Evolutionary conservation across 1,284 basidiomycete species (phyloP), one percentile per base, ranked within the genome.

Genomic region (Puccinia sorghi): DNA sequence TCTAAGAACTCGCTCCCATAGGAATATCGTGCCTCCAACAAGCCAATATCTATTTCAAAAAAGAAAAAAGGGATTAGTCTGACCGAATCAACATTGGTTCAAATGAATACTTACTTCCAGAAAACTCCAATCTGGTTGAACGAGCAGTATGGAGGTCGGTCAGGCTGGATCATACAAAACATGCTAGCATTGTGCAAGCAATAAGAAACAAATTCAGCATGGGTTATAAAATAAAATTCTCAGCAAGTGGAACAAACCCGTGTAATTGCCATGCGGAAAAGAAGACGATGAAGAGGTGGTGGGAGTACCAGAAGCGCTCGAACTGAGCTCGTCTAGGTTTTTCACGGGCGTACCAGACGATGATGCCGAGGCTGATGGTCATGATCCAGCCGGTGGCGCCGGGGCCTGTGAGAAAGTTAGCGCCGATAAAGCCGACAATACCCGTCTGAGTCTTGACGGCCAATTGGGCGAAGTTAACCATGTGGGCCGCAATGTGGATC

Each of bases 131-230:
- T 90, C n/a, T 86, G 88, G 83, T 90, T 91, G 85, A 85, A 90
- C 5, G 90, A 92, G 86, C 93, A 96, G 85, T 88, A 93, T 0
- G 92, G 93, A 0, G 91, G 88, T 73, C 91, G 87, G 85, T 94
- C 92, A n/a, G 93, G 93, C 86, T 93, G 86, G 85, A 93, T 92
- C 91, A 92, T 93, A 85, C 93, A 94, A 88, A 93, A 94, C 91
- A 94, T 92, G 75, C 93, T 93, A 37, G 15, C 1, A 41, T 48
- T 41, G 32, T 32, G 32, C 4, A 32, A 32, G 4, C 32, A 32
- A 32, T 0, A 57, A 25, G 7, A 75, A 56, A 64, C n/a, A 39
- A 48, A 61, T 15, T 64, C 56, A 74, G 32, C 37, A 37, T 61
- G 27, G n/a, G 7, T 41, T 73, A 22, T 63, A 63, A 59, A n/a